Conservation (phyloP, 1,139 yeast genomes). For the Blastobotrys raffinosifermentans region DNA sequence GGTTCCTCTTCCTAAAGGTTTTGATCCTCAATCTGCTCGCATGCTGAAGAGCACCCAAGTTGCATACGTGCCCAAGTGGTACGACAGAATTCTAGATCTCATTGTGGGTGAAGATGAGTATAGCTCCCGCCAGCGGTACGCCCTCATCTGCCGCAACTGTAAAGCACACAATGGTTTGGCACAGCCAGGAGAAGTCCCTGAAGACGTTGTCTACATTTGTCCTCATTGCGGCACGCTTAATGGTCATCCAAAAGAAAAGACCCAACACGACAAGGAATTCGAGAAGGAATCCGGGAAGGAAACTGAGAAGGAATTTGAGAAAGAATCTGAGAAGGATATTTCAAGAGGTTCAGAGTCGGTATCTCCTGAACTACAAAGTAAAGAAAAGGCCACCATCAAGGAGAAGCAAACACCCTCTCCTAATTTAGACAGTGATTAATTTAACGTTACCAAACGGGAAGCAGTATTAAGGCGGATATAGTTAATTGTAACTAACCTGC, state of each 20-base stretch:
- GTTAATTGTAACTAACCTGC: no score
- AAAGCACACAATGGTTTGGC: conserved; percentile 75
- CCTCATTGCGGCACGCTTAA: conserved; percentile 65
- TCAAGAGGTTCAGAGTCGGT: no score
- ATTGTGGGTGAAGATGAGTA: conserved; percentile 69
- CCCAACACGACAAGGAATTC: conserved; percentile 1
- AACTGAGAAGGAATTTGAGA: no score
- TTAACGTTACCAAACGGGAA: no score
- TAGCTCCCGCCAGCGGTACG: conserved; percentile 58
- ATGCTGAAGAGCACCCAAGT: conserved; percentile 2
- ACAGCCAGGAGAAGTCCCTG: conserved; percentile 60
- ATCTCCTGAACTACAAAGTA: no score
- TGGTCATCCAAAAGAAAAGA: conserved; percentile 27
- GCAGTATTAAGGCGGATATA: no score
- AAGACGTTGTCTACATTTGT: conserved; percentile 56
- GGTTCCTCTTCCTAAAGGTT: not conserved
- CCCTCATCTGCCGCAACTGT: conserved; percentile 66
- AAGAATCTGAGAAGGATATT: no score
- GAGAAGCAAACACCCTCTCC: no score
- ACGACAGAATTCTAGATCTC: conserved; percentile 42
- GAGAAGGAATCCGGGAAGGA: conserved; percentile 4
- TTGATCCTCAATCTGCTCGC: not conserved
- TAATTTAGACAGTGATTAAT: no score
- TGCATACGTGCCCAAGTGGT: conserved; percentile 32
- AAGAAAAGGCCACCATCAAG: no score